phyloP scores from a whole-genome alignment of 768 basidiomycete genomes.

The Mrakia frigida region DNA sequence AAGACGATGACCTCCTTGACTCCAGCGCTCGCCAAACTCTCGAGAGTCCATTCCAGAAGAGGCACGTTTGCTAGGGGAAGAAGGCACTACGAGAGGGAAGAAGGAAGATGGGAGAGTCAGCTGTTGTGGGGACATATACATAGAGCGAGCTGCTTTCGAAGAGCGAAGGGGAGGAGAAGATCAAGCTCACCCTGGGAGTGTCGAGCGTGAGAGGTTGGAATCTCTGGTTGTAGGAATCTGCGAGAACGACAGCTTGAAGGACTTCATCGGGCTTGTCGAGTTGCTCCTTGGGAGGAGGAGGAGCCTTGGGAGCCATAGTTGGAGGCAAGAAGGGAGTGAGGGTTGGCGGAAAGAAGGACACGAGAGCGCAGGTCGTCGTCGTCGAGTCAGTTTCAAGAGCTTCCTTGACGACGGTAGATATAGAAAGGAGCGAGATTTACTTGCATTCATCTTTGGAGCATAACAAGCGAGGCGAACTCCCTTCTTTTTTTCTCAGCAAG shows the following conservation, averaged over 20 bases:
- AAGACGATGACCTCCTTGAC: constrained; percentile 95
- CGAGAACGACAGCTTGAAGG: constrained; percentile 88
- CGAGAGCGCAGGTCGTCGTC: too few species aligned
- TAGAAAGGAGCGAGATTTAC: too few species aligned
- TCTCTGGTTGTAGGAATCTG: constrained; percentile 91
- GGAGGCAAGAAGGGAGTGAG: neutral
- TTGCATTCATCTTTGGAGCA: too few species aligned
- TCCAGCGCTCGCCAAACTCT: constrained; percentile 86
- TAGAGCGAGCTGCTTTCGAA: constrained; percentile 32
- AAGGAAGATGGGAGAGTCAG: neutral
- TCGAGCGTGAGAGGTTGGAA: constrained; percentile 83
- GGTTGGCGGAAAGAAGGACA: too few species aligned
- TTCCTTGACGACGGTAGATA: too few species aligned
- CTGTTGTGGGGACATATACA: neutral
- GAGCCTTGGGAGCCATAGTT: constrained; percentile 61
- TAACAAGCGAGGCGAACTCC: too few species aligned
- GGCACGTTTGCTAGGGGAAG: constrained; percentile 91
- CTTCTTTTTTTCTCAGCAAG: too few species aligned
- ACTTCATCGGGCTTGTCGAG: constrained; percentile 71
- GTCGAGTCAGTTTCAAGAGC: too few species aligned
- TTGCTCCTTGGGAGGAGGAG: constrained; percentile 53
- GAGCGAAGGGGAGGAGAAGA: constrained; percentile 1
- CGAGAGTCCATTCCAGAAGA: constrained; percentile 92
- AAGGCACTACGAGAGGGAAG: constrained; percentile 65
- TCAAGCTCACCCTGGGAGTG: constrained; percentile 68